Base-by-base conservation (phyloP, 192 early-diverging fungal genomes). In the Thamnidium elegans region DNA sequence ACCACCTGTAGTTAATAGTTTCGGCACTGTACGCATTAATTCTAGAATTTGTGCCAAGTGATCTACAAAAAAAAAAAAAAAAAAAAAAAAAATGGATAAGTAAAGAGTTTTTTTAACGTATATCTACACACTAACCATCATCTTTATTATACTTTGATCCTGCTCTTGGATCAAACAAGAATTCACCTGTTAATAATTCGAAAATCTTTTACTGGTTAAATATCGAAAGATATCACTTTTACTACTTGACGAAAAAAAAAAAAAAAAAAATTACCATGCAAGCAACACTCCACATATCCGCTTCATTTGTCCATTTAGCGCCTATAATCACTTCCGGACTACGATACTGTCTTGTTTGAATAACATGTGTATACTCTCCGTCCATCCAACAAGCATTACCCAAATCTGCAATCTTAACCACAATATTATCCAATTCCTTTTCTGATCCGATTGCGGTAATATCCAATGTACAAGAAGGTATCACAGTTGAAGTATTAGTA, bases 291-390 rank as follows among this genome's bases (percentile, higher is more conserved):
- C 95, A 98, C 32, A 94, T 85, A 70, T 98, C 95, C 6, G 94
- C 89, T 42, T 84, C 87, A 4, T 86, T 63, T 44, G 91, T 90
- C 87, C 95, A 98, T 50, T 84, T 83, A 32, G 87, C 79, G 3
- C 95, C 95, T 13, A 98, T 78, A 64, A 96, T 94, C 11, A 94
- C 95, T 70, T 98, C 95, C 30, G 95, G 95, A 21, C 89, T 91
- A 50, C 95, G 90, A 67, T 98, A 98, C 71, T 98, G 95, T 53
- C 95, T 87, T 50, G 95, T 98, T 79, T 98, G 95, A 63, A 98
- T 96, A 66, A 96, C 92, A 47, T 90, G 89, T 1, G 93, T 94
- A 66, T 95, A 95, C 69, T 95, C 94, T 69, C 93, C 89, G 69
- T 95, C 81, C 1, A 87, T 86, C 92, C 95, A 95, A 59, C 93